These are phyloP conservation scores for Sextonia rubra DNA, from an alignment of 164 flowering plant species.

Conservation along the genomic window DNA sequence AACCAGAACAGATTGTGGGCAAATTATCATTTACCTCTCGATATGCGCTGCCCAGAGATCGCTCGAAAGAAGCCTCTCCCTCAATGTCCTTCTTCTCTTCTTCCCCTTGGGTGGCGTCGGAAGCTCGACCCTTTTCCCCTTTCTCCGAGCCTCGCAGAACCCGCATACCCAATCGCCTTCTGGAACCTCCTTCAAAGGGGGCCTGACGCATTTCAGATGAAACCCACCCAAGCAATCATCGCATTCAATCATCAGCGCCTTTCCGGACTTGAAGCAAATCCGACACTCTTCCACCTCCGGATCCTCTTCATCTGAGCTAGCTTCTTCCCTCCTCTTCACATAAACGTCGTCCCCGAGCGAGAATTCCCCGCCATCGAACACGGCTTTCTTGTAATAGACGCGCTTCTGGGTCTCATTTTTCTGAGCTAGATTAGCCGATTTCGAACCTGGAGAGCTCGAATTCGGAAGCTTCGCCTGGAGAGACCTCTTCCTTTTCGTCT, in stretches of 20 bases:
- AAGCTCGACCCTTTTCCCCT: conserved; percentile 47
- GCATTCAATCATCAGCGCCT: conserved; percentile 77
- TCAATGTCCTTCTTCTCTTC: conserved; percentile 61
- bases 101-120: conserved; percentile 68
- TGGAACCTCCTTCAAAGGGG: conserved; percentile 77
- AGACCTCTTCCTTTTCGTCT: conserved; percentile 13
- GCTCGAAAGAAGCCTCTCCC: conserved; percentile 85
- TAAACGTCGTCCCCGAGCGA: conserved; percentile 81
- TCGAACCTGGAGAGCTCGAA: conserved; percentile 3
- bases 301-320: conserved; percentile 68
- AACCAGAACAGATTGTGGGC: too few species aligned
- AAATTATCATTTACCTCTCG: conserved; percentile 47
- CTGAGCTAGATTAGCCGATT: not conserved
- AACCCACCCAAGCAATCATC: conserved; percentile 89
- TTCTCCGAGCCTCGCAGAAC: conserved; percentile 62
- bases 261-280: conserved; percentile 67
- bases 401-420: conserved; percentile 20
- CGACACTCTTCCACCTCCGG: conserved; percentile 80
- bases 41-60: conserved; percentile 87
- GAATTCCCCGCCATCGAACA: conserved; percentile 75
- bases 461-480: not conserved
- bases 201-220: conserved; percentile 85
- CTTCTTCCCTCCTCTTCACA: conserved; percentile 85
- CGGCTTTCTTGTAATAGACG: conserved; percentile 67
- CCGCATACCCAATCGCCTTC: conserved; percentile 92